Percentiles rank a stretch among this genome's conserved stretches.
Conservation (phyloP, 2,329 filamentous ascomycete species). For the Trichothecium roseum region DNA sequence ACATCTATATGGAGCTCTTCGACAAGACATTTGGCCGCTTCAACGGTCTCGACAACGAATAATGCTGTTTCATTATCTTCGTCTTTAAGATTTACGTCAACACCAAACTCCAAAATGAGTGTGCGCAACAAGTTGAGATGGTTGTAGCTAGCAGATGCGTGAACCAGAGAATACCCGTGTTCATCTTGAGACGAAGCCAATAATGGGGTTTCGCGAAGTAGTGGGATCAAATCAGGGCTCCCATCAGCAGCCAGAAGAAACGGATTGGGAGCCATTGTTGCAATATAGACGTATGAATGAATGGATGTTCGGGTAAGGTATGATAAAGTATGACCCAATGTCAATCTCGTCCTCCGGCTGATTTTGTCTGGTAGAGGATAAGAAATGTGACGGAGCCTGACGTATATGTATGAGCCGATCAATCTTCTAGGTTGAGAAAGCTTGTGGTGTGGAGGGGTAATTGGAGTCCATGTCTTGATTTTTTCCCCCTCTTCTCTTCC, state of each 20-base stretch:
- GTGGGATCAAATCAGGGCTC: constrained; percentile 58
- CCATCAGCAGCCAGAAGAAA: constrained; percentile 78
- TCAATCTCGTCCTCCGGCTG: background rate
- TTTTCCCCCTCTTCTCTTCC: too few species aligned
- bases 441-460: too few species aligned
- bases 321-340: background rate
- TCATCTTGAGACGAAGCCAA: constrained; percentile 74
- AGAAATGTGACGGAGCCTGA: too few species aligned
- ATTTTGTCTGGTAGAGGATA: background rate
- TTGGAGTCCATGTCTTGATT: too few species aligned
- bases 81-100: constrained; percentile 72
- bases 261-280: constrained; percentile 44
- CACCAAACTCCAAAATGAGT: constrained; percentile 66
- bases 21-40: constrained; percentile 68
- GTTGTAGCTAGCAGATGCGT: constrained; percentile 88
- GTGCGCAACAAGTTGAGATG: constrained; percentile 70
- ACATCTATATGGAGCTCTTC: constrained; percentile 71
- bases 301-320: background rate
- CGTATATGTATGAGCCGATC: too few species aligned
- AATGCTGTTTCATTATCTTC: constrained; percentile 92
- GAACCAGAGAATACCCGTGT: constrained; percentile 87
- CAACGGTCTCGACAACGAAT: constrained; percentile 77
- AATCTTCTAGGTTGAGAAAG: too few species aligned
- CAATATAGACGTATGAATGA: background rate
- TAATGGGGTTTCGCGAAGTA: constrained; percentile 64